Evolutionary conservation across 2,329 filamentous ascomycete genomes (phyloP).

Genomic region (Fusarium secorum): DNA sequence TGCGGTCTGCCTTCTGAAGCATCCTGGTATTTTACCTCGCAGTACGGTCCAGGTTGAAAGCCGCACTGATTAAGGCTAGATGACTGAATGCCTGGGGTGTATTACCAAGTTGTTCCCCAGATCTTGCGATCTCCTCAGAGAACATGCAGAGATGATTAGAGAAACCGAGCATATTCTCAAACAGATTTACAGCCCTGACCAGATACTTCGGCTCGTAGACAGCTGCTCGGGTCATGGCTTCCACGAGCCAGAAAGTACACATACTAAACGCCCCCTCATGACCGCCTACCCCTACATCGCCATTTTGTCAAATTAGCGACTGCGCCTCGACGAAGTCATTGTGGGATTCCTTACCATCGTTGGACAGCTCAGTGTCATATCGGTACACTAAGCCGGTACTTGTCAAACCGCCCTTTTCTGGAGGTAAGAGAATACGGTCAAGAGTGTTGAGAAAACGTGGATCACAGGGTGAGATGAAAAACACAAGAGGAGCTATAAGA

Average conservation of each 20-base stretch:
- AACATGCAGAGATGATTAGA: slow-evolving; percentile 82
- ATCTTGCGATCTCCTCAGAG: slow-evolving; percentile 78
- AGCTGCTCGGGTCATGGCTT: slow-evolving; percentile 75
- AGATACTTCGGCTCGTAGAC: slow-evolving; percentile 72
- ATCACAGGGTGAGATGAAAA: slow-evolving; percentile 81
- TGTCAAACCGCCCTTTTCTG: slow-evolving; percentile 78
- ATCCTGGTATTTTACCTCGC: slow-evolving; percentile 14
- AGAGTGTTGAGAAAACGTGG: slow-evolving; percentile 77
- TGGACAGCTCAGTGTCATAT: slow-evolving; percentile 72
- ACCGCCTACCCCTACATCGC: slow-evolving; percentile 69
- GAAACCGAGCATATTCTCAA: slow-evolving; percentile 80
- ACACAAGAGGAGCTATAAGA: slow-evolving; percentile 78
- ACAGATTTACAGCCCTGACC: slow-evolving; percentile 69
- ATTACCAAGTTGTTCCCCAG: slow-evolving; percentile 80
- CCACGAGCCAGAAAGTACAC: slow-evolving; percentile 85
- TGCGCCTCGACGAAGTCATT: neutral
- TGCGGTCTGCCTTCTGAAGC: neutral
- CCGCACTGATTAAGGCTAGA: slow-evolving; percentile 76
- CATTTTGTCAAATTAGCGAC: slow-evolving; percentile 3
- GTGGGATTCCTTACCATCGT: slow-evolving; percentile 65
- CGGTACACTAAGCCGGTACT: slow-evolving; percentile 79
- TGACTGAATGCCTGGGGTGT: slow-evolving; percentile 83
- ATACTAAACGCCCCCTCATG: slow-evolving; percentile 80
- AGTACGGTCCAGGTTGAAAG: slow-evolving; percentile 75
- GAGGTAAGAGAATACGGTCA: slow-evolving; percentile 73